phyloP scores from a whole-genome alignment of 768 basidiomycete species.

The Tubosaeta sp. region DNA sequence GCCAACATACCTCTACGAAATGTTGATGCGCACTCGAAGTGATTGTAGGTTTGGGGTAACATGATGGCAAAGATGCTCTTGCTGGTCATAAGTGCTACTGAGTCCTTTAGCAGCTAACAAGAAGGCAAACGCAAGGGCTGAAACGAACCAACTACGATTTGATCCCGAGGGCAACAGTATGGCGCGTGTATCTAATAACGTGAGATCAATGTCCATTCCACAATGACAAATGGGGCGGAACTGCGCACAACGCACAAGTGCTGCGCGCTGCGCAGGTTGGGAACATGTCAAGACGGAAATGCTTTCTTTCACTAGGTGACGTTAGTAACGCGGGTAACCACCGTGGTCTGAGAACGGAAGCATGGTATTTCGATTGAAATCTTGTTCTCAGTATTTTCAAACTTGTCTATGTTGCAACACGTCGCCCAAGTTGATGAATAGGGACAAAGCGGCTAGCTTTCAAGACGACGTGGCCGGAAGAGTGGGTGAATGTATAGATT shows the following conservation, averaged over 20 bases:
- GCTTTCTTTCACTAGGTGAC: neutral
- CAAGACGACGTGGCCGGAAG: neutral
- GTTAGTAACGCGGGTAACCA: neutral
- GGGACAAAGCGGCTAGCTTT: too few species aligned
- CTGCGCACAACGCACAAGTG: slow-evolving; percentile 3
- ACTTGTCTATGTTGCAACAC: neutral
- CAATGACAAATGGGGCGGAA: neutral
- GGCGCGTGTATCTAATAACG: neutral
- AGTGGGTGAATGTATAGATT: neutral
- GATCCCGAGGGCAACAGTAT: neutral
- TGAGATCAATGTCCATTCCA: neutral
- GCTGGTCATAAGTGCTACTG: neutral
- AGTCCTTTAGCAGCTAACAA: neutral
- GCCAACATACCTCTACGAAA: neutral
- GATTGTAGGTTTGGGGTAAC: neutral
- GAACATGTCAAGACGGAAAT: neutral
- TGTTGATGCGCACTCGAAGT: neutral
- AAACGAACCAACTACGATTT: neutral
- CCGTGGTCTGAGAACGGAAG: neutral
- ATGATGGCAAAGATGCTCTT: neutral
- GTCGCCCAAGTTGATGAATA: neutral
- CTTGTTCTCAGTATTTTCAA: neutral
- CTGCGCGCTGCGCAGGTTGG: slow-evolving; percentile 7
- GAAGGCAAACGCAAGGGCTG: neutral
- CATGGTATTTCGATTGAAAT: neutral